Conservation (phyloP, 345 rosid genomes). For the Rhodamnia rubescens region DNA sequence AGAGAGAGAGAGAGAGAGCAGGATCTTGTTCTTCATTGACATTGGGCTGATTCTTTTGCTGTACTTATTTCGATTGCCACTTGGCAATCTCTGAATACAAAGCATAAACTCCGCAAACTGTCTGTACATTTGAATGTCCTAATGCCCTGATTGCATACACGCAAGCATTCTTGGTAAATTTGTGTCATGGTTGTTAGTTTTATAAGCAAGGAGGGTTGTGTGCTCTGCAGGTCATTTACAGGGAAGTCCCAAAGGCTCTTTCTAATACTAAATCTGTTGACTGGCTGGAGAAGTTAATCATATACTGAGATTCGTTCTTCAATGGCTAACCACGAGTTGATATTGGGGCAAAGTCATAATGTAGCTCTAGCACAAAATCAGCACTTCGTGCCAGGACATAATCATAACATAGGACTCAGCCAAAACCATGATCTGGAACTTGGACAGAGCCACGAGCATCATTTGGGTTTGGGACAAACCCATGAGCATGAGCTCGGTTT, state of each 20-base stretch:
- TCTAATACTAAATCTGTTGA: background rate
- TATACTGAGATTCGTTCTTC: background rate
- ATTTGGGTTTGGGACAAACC: constrained; percentile 46
- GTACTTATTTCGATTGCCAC: background rate
- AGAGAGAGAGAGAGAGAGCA: background rate
- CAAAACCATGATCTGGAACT: constrained; percentile 61
- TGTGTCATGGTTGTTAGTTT: background rate
- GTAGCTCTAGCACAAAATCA: constrained; percentile 58
- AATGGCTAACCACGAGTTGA: constrained; percentile 79
- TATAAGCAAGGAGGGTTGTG: background rate
- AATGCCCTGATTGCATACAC: background rate
- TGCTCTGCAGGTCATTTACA: background rate
- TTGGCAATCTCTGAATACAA: background rate
- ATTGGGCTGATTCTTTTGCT: background rate
- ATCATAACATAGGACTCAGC: constrained; percentile 44
- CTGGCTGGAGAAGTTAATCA: background rate
- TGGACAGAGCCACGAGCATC: constrained; percentile 49
- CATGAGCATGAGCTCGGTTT: constrained; percentile 53
- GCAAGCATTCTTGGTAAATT: background rate
- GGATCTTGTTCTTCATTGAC: background rate
- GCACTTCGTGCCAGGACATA: constrained; percentile 53
- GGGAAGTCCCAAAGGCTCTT: background rate
- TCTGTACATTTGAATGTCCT: background rate
- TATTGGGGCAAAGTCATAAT: constrained; percentile 60
- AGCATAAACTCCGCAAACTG: background rate